Evolutionary conservation across 805 yeast genomes (phyloP).

Genomic region (Ascoidea rubescens): DNA sequence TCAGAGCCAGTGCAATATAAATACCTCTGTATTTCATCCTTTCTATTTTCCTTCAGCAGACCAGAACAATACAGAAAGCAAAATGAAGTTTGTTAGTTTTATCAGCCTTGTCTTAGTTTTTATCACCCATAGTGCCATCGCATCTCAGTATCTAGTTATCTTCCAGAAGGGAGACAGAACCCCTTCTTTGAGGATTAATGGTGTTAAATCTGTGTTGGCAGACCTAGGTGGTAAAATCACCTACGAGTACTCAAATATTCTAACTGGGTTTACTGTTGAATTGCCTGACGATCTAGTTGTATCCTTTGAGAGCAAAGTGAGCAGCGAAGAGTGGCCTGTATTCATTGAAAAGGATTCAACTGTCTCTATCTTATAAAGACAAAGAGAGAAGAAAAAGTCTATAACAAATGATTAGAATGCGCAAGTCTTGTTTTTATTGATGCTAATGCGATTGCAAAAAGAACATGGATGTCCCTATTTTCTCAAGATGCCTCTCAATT

Average conservation of each 20-base stretch:
- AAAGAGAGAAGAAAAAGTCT: too few species aligned
- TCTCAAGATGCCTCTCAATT: too few species aligned
- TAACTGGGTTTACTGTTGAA: conserved; percentile 33
- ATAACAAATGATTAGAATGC: too few species aligned
- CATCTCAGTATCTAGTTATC: not conserved
- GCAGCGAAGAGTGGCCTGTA: conserved; percentile 20
- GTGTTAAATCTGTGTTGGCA: not conserved
- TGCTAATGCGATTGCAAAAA: too few species aligned
- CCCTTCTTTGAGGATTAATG: not conserved
- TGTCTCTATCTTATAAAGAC: conserved; percentile 14
- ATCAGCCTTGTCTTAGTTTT: too few species aligned
- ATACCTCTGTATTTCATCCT: too few species aligned
- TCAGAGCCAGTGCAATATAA: too few species aligned
- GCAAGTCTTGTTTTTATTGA: too few species aligned
- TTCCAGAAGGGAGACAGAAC: not conserved
- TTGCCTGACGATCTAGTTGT: conserved; percentile 20
- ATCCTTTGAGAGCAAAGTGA: conserved; percentile 11
- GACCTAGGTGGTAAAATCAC: conserved; percentile 28
- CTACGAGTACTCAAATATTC: conserved; percentile 30
- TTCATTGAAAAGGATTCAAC: conserved; percentile 30
- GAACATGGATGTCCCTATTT: too few species aligned
- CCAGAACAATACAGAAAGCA: too few species aligned
- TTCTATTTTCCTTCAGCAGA: too few species aligned
- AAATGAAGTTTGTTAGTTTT: too few species aligned
- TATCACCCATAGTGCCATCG: not conserved